A percentile compares a stretch with the other conserved stretches of the same genome.
These are phyloP conservation scores for Cylindricascospora bacillispora DNA, from an alignment of 1,139 yeast genomes.

Conservation along the genomic window DNA sequence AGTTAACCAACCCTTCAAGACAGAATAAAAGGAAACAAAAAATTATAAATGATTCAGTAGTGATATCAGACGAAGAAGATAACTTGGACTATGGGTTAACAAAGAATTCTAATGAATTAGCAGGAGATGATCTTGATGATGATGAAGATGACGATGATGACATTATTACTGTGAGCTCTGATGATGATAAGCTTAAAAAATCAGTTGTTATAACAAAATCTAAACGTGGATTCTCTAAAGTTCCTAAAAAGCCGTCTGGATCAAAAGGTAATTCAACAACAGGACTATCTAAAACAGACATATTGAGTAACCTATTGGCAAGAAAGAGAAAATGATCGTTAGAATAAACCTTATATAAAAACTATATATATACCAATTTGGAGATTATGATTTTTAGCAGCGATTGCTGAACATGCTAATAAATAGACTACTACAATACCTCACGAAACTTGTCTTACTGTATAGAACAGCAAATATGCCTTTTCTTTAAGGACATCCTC, in stretches of 20 bases:
- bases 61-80: conserved; percentile 7
- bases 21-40: neutral
- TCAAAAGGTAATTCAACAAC: conserved; percentile 2
- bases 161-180: conserved; percentile 4
- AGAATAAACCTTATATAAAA: no score
- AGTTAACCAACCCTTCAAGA: neutral
- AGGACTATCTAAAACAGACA: conserved; percentile 19
- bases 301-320: conserved; percentile 16
- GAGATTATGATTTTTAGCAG: no score
- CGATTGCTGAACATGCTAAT: no score
- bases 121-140: no score
- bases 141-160: conserved; percentile 5
- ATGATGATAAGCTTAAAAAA: conserved; percentile 4
- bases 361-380: no score
- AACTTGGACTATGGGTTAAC: no score
- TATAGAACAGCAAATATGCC: conserved; percentile 73
- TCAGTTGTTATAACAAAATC: conserved; percentile 1
- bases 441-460: conserved; percentile 26
- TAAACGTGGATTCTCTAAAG: conserved; percentile 1
- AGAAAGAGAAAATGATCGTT: conserved; percentile 11
- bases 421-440: neutral
- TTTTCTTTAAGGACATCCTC: conserved; percentile 54
- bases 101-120: no score
- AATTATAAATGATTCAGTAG: conserved; percentile 5
- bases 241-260: conserved; percentile 1